These are phyloP conservation scores for Xerocomus nothofagi DNA, from an alignment of 1,284 basidiomycete genomes.

Conservation along the genomic window DNA sequence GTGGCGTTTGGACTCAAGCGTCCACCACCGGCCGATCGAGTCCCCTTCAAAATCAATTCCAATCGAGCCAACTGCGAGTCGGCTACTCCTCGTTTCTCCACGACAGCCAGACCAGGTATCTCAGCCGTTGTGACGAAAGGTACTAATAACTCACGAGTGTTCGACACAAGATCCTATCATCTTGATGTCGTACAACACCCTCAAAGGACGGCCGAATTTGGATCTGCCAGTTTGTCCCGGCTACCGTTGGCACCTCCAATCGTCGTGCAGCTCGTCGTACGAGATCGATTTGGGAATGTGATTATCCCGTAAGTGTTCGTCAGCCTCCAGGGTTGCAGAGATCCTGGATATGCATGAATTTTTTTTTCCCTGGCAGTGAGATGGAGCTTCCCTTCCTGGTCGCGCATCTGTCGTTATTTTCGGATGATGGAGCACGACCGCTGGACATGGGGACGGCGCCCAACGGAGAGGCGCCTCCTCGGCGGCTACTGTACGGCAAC, in stretches of 20 bases:
- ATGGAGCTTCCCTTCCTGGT: slow-evolving; percentile 82
- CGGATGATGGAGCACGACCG: slow-evolving; percentile 56
- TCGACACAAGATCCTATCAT: slow-evolving; percentile 58
- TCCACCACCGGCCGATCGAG: slow-evolving; percentile 31
- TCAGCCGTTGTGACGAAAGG: slow-evolving; percentile 13
- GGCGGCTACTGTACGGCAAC: slow-evolving; percentile 78
- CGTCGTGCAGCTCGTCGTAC: slow-evolving; percentile 74
- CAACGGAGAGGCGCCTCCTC: slow-evolving; percentile 45
- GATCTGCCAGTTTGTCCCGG: slow-evolving; percentile 70
- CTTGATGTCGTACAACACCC: slow-evolving; percentile 83
- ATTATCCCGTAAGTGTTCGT: slow-evolving; percentile 63
- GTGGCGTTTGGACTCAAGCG: slow-evolving; percentile 29
- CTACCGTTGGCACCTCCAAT: slow-evolving; percentile 80
- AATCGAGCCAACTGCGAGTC: slow-evolving; percentile 47
- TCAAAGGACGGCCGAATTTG: slow-evolving; percentile 76
- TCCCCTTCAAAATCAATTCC: slow-evolving; percentile 37
- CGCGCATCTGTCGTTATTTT: slow-evolving; percentile 72
- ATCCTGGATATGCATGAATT: slow-evolving; percentile 25
- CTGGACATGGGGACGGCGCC: slow-evolving; percentile 56
- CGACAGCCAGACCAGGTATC: slow-evolving; percentile 51
- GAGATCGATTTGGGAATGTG: slow-evolving; percentile 64
- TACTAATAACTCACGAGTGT: slow-evolving; percentile 23
- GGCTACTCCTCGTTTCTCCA: slow-evolving; percentile 56
- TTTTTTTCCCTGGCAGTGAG: slow-evolving; percentile 48
- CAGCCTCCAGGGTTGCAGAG: slow-evolving; percentile 20